A percentile compares a stretch with the other conserved stretches of the same genome.
Conservation (phyloP, 345 rosid species). For the Viola odorata region DNA sequence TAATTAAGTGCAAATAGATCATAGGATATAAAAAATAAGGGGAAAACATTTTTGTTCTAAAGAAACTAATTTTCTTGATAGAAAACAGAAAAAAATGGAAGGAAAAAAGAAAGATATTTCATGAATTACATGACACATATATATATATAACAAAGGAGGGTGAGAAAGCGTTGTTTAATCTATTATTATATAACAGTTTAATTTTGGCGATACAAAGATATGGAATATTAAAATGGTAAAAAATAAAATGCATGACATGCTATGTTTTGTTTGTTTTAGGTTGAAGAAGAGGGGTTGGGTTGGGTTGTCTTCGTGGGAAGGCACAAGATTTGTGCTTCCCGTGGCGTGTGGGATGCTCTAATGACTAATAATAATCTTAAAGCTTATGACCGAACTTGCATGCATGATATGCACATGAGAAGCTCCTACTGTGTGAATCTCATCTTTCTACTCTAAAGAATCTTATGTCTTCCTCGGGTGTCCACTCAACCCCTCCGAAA, state of each 20-base stretch:
- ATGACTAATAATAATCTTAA: neutral
- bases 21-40: too few species aligned
- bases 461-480: too few species aligned
- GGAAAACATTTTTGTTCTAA: too few species aligned
- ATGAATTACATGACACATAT: too few species aligned
- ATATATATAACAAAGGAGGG: neutral
- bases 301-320: slow-evolving; percentile 27
- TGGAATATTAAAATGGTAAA: slow-evolving; percentile 11
- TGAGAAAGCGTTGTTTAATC: too few species aligned
- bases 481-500: too few species aligned
- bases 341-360: slow-evolving; percentile 59
- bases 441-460: too few species aligned
- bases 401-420: slow-evolving; percentile 18
- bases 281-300: neutral
- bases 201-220: neutral
- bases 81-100: neutral
- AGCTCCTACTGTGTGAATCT: slow-evolving; percentile 6
- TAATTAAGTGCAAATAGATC: too few species aligned
- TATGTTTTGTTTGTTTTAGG: slow-evolving; percentile 1
- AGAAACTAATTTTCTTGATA: too few species aligned
- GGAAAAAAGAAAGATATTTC: neutral
- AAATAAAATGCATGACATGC: neutral
- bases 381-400: slow-evolving; percentile 38
- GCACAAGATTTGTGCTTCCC: slow-evolving; percentile 85
- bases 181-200: too few species aligned